Evolutionary conservation across 1,284 basidiomycete genomes (phyloP).

Genomic region (Ceratobasidium sp.): DNA sequence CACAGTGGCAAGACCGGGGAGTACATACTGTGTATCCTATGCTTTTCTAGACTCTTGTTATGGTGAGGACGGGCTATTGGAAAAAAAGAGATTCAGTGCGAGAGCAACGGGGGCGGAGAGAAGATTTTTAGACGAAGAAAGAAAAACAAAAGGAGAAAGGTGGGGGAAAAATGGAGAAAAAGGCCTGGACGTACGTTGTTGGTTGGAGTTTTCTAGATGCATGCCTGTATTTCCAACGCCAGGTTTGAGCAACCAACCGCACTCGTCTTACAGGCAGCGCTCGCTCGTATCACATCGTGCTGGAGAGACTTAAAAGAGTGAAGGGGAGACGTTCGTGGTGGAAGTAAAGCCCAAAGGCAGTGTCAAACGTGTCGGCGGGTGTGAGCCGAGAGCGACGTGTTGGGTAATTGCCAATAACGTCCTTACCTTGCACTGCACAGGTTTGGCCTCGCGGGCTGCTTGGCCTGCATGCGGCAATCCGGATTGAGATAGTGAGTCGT

Average conservation of each 20-base stretch:
- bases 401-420: too few relatives aligned
- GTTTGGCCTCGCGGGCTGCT: too few relatives aligned
- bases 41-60: not conserved
- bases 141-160: not conserved
- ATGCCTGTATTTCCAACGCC: constrained; percentile 18
- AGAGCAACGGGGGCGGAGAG: not conserved
- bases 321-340: constrained; percentile 22
- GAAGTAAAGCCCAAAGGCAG: too few relatives aligned
- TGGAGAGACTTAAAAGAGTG: constrained; percentile 12
- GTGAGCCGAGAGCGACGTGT: too few relatives aligned
- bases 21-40: constrained; percentile 22
- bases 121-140: too few relatives aligned
- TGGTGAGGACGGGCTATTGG: not conserved
- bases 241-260: constrained; percentile 54
- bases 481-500: too few relatives aligned
- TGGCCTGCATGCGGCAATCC: too few relatives aligned
- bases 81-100: not conserved
- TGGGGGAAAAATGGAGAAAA: not conserved
- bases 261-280: not conserved
- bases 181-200: not conserved
- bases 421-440: too few relatives aligned
- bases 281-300: constrained; percentile 24
- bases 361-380: constrained; percentile 19
- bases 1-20: too few relatives aligned
- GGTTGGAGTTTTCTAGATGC: constrained; percentile 16